phyloP scores from a whole-genome alignment of 176 grass and related monocot genomes.

The Ampelocalamus luodianensis region DNA sequence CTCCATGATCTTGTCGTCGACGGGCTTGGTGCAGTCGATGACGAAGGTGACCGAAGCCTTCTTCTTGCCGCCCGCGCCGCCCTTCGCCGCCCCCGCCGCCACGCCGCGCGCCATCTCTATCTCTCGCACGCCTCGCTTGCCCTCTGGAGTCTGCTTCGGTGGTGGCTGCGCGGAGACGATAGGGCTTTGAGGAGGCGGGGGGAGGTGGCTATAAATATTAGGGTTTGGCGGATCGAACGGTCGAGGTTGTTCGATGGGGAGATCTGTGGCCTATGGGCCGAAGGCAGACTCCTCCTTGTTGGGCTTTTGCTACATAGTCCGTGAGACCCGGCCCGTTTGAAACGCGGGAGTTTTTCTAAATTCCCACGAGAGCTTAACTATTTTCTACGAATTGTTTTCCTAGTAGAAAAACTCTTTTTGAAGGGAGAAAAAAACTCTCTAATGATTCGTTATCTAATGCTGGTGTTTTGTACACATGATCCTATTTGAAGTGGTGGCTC shows the following conservation, averaged over 20 bases:
- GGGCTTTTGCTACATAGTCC: no score
- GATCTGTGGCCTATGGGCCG: no score
- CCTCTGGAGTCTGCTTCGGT: background rate
- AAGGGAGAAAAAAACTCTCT: no score
- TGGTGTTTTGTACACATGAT: no score
- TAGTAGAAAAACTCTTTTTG: no score
- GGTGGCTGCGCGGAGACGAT: conserved; percentile 41
- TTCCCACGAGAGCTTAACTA: no score
- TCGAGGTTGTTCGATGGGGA: background rate
- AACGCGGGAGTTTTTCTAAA: no score
- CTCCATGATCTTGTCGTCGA: conserved; percentile 97
- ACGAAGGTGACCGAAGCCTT: conserved; percentile 76
- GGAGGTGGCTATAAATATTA: conserved; percentile 47
- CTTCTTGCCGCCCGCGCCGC: conserved; percentile 67
- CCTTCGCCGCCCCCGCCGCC: conserved; percentile 47
- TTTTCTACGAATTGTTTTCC: no score
- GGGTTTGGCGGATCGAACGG: conserved; percentile 45
- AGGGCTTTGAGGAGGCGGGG: conserved; percentile 34
- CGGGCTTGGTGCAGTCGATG: conserved; percentile 90
- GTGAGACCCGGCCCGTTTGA: no score
- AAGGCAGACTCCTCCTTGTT: no score
- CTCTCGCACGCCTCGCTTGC: background rate
- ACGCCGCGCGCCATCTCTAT: conserved; percentile 57
- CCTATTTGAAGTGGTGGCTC: no score
- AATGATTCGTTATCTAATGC: no score